phyloP scores from a whole-genome alignment of 2,329 filamentous ascomycete species.

The Mycosphaerella sp. region DNA sequence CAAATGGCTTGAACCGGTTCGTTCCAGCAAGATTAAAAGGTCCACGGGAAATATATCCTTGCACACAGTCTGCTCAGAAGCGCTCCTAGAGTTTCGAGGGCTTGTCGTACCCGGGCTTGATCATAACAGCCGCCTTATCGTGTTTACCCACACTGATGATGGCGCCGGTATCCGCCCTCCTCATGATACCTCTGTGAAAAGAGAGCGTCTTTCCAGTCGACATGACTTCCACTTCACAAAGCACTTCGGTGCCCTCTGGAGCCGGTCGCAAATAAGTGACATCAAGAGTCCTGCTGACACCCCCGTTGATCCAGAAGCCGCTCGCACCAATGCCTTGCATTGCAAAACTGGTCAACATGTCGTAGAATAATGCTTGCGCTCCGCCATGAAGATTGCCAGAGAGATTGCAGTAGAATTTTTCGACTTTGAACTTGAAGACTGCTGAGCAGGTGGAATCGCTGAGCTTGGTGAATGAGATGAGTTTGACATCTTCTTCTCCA shows the following conservation, averaged over 20 bases:
- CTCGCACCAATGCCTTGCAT: slow-evolving; percentile 24
- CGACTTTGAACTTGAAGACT: slow-evolving; percentile 42
- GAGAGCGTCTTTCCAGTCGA: slow-evolving; percentile 40
- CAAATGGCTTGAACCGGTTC: no score
- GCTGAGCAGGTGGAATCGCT: slow-evolving; percentile 34
- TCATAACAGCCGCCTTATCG: slow-evolving; percentile 29
- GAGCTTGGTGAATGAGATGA: slow-evolving; percentile 33
- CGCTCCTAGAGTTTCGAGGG: slow-evolving; percentile 6
- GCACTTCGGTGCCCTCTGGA: slow-evolving; percentile 36
- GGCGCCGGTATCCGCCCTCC: slow-evolving; percentile 32
- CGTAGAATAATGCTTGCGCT: slow-evolving; percentile 47
- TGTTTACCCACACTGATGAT: slow-evolving; percentile 34
- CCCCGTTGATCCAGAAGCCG: slow-evolving; percentile 40
- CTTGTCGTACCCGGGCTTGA: slow-evolving; percentile 18
- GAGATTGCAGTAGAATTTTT: slow-evolving; percentile 42
- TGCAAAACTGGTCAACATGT: slow-evolving; percentile 46
- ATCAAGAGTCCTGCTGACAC: slow-evolving; percentile 40
- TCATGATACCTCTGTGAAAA: slow-evolving; percentile 38
- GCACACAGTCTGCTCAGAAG: neutral
- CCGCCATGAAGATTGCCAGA: slow-evolving; percentile 49
- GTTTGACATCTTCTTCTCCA: slow-evolving; percentile 22
- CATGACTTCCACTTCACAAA: slow-evolving; percentile 41
- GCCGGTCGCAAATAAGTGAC: slow-evolving; percentile 43
- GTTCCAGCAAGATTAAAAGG: no score
- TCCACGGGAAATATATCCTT: no score